Evolutionary conservation across 2,329 filamentous ascomycete species (phyloP), one percentile per base, ranked within the genome.

Genomic region (Colletotrichum echinochloae): DNA sequence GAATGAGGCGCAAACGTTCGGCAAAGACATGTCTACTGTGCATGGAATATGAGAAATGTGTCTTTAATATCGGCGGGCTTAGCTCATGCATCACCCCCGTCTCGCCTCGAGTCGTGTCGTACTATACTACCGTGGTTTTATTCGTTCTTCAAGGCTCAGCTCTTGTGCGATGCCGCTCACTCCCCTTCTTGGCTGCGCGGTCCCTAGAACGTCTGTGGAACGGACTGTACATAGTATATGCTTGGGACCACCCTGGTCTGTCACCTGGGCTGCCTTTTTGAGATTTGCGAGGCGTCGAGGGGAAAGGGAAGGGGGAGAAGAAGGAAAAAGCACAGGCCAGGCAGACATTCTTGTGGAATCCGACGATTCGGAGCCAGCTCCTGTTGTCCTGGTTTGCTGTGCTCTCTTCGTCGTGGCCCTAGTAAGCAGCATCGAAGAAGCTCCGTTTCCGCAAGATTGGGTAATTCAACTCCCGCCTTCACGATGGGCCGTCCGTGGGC

Each of bases 281-380:
- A 65, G 60, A 62, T 69, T 65, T 70, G 65, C 60, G 49, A 49
- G 39, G 48, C n/a, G 66, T 69, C 56, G 70, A 65, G 70, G 48
- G 20, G n/a, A 26, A 39, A n/a, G 14, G 63, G 41, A 51, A 57
- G 23, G 56, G 49, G 18, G 8, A 33, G 8, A 33, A 33, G 3
- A 33, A 33, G 8, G 1, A 33, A 41, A 33, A 56, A 60, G 64
- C 68, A 63, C 59, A 71, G 44, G 68, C 68, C 68, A 41, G 51
- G 39, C 28, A 16, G 46, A 37, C 18, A n/a, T n/a, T 30, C 59
- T 26, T 20, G 14, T 35, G 30, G 23, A 37, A 37, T 66, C 61
- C 52, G 16, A 37, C 63, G 66, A 49, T 51, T 57, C 67, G 67
- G 67, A 51, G 67, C 56, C 67, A 37, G 51, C 57, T 70, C 56